Evolutionary conservation across 345 rosid genomes (phyloP), one percentile per base, ranked within the genome.

Genomic region (Kernera saxatilis): DNA sequence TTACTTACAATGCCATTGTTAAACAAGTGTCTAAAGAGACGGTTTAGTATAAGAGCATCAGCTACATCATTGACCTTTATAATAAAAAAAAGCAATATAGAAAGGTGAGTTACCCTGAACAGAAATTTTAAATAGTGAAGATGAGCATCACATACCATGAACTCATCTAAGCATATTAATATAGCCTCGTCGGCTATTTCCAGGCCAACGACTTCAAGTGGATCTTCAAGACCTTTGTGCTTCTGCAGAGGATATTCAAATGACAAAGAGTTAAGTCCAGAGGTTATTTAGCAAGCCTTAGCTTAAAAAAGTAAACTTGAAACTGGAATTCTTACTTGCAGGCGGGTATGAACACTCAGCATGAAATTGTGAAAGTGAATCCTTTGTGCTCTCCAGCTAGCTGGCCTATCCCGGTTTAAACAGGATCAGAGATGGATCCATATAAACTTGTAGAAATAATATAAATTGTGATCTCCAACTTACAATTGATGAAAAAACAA

Each of bases 291-390:
- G 50, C 33, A 57, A 57, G 30, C 33, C 66, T 48, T 30, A 58
- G 37, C 45, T 37, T 29, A 3, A 27, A 30, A 45, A n/a, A 40
- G 9, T 8, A 74, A 74, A 6, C 56, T 50, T 50, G 30, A 32
- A 74, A 59, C 18, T 50, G 30, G 55, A 70, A 54, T 67, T 67
- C 88, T 81, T 84, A 93, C 98, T 78, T 89, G 98, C 72, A 93
- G 78, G 80, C 95, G 84, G 65, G 96, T 91, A 74, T 93, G 98
- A 71, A 91, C 93, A 82, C 83, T 89, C 75, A 93, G 72, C 97
- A 93, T 89, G 81, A 94, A 94, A 80, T 94, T 93, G 57, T 91
- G 99, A 82, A 91, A 94, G 78, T 94, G 99, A 55, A 91, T 94
- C 83, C 99, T 85, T 76, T 80, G 88, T 76, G 89, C 84, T 74